These are phyloP conservation scores for Starmera quercuum DNA, from an alignment of 805 yeast species.

Conservation along the genomic window DNA sequence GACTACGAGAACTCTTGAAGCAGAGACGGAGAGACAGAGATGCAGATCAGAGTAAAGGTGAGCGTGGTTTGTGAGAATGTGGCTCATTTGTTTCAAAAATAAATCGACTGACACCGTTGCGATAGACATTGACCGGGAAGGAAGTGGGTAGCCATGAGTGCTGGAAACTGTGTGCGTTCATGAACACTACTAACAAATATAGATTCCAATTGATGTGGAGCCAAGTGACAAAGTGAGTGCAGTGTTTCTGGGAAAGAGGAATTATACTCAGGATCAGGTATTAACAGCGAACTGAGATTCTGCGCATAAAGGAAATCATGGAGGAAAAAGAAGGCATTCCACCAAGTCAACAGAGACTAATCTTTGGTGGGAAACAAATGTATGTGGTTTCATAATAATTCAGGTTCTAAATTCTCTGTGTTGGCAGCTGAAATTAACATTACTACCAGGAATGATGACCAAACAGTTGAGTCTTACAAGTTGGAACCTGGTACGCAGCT, in stretches of 20 bases:
- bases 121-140: constrained; percentile 68
- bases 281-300: no score
- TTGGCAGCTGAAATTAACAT: not conserved
- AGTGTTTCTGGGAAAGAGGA: no score
- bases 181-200: not conserved
- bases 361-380: constrained; percentile 88
- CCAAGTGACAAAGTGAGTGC: constrained; percentile 51
- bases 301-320: constrained; percentile 78
- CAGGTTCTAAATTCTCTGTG: no score
- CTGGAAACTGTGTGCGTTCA: no score
- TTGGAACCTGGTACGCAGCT: constrained; percentile 79
- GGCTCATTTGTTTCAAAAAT: not conserved
- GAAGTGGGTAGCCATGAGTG: constrained; percentile 35
- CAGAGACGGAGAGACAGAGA: constrained; percentile 13
- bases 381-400: constrained; percentile 36
- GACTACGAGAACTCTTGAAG: not conserved
- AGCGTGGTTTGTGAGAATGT: constrained; percentile 9
- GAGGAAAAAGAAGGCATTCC: constrained; percentile 98
- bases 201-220: constrained; percentile 69
- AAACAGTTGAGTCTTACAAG: constrained; percentile 65
- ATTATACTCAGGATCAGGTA: no score
- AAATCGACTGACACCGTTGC: not conserved
- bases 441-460: constrained; percentile 54
- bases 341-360: constrained; percentile 88
- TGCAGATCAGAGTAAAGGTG: constrained; percentile 64